Evolutionary conservation across 306 rosid species (phyloP).

Genomic region (Purshia tridentata): DNA sequence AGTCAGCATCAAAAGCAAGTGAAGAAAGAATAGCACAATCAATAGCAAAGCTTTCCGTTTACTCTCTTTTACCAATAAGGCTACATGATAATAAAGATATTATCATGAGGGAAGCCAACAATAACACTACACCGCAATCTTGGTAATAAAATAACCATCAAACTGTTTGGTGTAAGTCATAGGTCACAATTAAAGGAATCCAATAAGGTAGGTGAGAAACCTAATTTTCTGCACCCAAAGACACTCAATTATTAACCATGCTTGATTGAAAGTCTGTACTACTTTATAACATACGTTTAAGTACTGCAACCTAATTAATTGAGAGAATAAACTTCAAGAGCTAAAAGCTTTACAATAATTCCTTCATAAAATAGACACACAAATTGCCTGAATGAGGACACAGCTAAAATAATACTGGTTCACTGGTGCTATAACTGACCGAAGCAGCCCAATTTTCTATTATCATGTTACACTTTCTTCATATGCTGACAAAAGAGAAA

Average conservation of each 20-base stretch:
- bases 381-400: neutral
- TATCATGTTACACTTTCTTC: neutral
- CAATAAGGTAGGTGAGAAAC: neutral
- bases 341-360: neutral
- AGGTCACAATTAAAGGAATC: neutral
- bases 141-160: neutral
- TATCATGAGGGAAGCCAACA: neutral
- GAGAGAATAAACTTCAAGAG: neutral
- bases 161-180: neutral
- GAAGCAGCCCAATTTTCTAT: neutral
- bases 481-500: neutral
- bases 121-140: neutral
- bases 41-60: neutral
- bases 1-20: neutral
- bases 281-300: neutral
- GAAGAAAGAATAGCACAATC: neutral
- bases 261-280: neutral
- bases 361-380: neutral
- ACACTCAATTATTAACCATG: neutral
- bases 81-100: neutral
- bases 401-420: neutral
- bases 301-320: neutral
- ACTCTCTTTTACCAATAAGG: neutral
- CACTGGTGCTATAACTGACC: neutral
- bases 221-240: slow-evolving; percentile 5